Evolutionary conservation across 345 rosid genomes (phyloP).

Genomic region (Citrus cavaleriei): DNA sequence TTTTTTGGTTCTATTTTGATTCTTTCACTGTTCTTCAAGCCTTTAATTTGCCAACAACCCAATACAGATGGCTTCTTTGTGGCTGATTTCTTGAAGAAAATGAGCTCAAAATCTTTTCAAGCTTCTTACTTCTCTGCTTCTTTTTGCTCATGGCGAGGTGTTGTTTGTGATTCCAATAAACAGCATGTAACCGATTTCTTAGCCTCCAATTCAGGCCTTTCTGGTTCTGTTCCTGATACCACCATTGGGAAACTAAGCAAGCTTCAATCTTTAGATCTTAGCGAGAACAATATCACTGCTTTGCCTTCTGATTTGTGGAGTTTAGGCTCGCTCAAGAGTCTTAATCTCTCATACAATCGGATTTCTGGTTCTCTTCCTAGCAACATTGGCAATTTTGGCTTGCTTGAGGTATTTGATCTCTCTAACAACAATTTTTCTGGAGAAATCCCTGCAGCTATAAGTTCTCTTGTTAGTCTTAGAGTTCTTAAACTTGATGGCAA

Average conservation of each 20-base stretch:
- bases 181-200: constrained; percentile 44
- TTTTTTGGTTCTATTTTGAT: constrained; percentile 46
- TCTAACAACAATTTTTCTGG: constrained; percentile 72
- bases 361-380: constrained; percentile 68
- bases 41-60: constrained; percentile 59
- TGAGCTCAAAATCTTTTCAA: constrained; percentile 42
- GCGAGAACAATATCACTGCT: constrained; percentile 73
- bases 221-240: constrained; percentile 74
- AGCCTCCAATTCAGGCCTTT: constrained; percentile 60
- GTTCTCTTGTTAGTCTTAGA: constrained; percentile 53
- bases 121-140: constrained; percentile 48
- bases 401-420: constrained; percentile 63
- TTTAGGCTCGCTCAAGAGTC: constrained; percentile 56
- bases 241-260: constrained; percentile 88
- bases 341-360: constrained; percentile 69
- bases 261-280: constrained; percentile 75
- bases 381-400: constrained; percentile 83
- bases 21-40: constrained; percentile 55
- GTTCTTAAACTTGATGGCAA: constrained; percentile 62
- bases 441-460: constrained; percentile 67
- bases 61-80: constrained; percentile 83
- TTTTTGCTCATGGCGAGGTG: constrained; percentile 73
- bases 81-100: constrained; percentile 63
- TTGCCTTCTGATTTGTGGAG: constrained; percentile 93
- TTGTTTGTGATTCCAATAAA: constrained; percentile 53